phyloP scores from a whole-genome alignment of 2,329 filamentous ascomycete genomes.

The Aureobasidium sp. region DNA sequence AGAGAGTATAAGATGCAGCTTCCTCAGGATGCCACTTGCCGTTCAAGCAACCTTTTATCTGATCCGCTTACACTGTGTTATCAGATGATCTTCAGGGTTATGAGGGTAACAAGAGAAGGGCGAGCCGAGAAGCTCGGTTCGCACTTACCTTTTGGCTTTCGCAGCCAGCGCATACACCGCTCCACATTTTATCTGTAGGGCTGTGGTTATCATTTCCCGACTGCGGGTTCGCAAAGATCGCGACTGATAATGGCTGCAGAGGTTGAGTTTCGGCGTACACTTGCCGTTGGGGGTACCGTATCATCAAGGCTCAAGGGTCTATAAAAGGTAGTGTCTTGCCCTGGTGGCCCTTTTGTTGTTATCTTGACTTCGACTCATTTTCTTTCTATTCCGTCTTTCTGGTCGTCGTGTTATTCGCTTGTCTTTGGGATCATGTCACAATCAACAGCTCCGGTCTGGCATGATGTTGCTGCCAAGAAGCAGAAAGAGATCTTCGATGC shows the following conservation, averaged over 20 bases:
- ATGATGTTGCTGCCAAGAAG: conserved; percentile 2
- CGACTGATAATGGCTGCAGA: not conserved
- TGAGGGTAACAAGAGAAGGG: not conserved
- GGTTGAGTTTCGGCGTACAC: not conserved
- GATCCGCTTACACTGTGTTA: not conserved
- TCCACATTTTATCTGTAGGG: not conserved
- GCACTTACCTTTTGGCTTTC: not conserved
- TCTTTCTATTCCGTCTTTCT: not conserved
- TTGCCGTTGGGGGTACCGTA: not conserved
- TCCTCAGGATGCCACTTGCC: not conserved
- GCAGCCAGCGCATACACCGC: conserved; percentile 6
- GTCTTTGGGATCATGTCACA: not conserved
- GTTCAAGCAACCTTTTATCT: not conserved
- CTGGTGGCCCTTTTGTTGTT: not conserved
- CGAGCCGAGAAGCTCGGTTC: not conserved
- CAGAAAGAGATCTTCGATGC: conserved; percentile 1
- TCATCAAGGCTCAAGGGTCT: not conserved
- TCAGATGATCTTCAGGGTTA: not conserved
- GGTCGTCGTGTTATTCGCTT: not conserved
- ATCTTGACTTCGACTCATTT: not conserved
- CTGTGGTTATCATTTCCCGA: not conserved
- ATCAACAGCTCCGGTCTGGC: not conserved
- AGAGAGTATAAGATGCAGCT: no score
- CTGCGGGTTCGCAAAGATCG: not conserved
- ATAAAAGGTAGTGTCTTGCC: not conserved